phyloP scores from a whole-genome alignment of 169 alveolate species.

The Cryptosporidium baileyi region DNA sequence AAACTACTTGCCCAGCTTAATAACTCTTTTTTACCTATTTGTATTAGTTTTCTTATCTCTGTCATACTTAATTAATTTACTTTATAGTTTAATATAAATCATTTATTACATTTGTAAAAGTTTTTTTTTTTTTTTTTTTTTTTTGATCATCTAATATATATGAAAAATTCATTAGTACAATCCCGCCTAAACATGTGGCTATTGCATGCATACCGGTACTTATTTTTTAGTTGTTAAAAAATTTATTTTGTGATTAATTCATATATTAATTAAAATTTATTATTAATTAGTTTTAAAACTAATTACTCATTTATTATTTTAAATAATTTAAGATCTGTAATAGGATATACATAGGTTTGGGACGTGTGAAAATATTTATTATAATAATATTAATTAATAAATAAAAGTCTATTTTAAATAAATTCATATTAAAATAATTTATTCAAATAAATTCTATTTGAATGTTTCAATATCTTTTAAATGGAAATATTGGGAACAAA shows the following conservation, averaged over 20 bases:
- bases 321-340: too few species aligned
- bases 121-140: not conserved
- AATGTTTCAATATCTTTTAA: too few species aligned
- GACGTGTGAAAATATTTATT: too few species aligned
- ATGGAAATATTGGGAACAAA: too few species aligned
- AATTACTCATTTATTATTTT: too few species aligned
- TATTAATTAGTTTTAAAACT: too few species aligned
- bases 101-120: not conserved
- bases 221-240: not conserved
- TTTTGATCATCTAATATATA: conserved; percentile 10
- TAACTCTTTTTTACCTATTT: conserved; percentile 42
- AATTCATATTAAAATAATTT: too few species aligned
- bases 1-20: conserved; percentile 43
- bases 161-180: not conserved
- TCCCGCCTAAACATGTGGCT: conserved; percentile 56
- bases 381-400: too few species aligned
- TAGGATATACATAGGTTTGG: too few species aligned
- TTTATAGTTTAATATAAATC: not conserved
- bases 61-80: not conserved
- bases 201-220: conserved; percentile 69
- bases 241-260: not conserved
- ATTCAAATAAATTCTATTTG: too few species aligned
- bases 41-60: conserved; percentile 29
- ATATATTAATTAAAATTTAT: too few species aligned
- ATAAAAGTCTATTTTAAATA: too few species aligned